Evolutionary conservation across 1,284 basidiomycete species (phyloP), one percentile per base, ranked within the genome.

Genomic region (Mycosarcoma maydis): DNA sequence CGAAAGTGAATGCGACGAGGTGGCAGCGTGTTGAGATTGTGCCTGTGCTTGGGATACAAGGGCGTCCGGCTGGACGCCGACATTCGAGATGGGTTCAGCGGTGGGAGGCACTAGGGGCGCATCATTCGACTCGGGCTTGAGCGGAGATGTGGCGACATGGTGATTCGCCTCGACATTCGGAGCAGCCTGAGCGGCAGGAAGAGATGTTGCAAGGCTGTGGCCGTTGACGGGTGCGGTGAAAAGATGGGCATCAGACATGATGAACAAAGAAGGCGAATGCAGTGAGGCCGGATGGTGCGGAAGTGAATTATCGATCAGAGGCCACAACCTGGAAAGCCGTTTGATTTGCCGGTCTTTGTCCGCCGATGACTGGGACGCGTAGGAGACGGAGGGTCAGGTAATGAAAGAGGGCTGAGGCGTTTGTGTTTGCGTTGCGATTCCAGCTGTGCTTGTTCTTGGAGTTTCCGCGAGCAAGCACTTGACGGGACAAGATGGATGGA

Each of bases 31-130:
- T 23, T 68, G 58, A 3, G 48, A 38, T 16, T 49, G 65, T 11
- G 60, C 24, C 30, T 50, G 61, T 6, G 37, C 43, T 17, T 69
- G 33, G 20, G 49, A 47, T 16, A 69, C 39, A n/a, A 62, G 44
- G 2, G 54, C 47, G 22, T 32, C 42, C 29, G 67, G 52, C 23
- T 58, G 60, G 16, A 54, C 45, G 30, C 52, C 71, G 1, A 58
- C 65, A 17, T 48, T 57, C n/a, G 62, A 55, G 8, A 65, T 39
- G 23, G 66, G 53, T 36, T 66, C 68, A 17, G 57, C 68, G 16
- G 62, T 66, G 33, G 62, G 57, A 11, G 62, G 59, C 3, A 64
- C 43, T 32, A 66, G 34, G 43, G 66, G 39, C 24, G 60, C 43
- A 29, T 43, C 38, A 46, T 37, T 17, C 32, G 56, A 13, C n/a